Base-by-base conservation (phyloP, 2,329 filamentous ascomycete genomes). In the Chalaropsis thielavioides region DNA sequence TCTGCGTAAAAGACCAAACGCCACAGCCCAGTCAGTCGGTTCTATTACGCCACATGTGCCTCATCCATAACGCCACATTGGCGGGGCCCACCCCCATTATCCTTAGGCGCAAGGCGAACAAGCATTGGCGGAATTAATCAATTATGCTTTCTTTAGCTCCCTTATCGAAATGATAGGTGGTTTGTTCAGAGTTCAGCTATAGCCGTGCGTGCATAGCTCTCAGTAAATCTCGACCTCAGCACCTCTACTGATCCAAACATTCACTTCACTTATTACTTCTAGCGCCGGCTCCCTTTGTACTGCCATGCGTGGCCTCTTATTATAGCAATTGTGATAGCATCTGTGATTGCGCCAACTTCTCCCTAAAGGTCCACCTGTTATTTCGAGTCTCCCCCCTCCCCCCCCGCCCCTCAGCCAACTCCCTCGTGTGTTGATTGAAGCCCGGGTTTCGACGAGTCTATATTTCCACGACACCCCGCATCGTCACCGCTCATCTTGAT, bases 101-200 rank as follows among this genome's bases (percentile, higher is more conserved):
- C 35, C 35, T 38, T 44, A 40, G 38, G 24, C 43, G 41, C 22
- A 44, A n/a, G 46, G 40, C 24, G 38, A 27, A 27, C 19, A 61
- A 41, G 40, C 54, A 61, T 38, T 40, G 19, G 22, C 19, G 19
- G 35, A n/a, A 59, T 15, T 4, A 1, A 38, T 15, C 10, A 1
- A 38, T n/a, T 10, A 31, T 58, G 38, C 17, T 59, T 38, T 17
- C 46, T 24, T 24, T 24, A 56, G 43, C 61, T 54, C 22, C 19
- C 54, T 51, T 24, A 61, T 64, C 54, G 31, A 59, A 64, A 43
- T 60, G 63, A 64, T 64, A 64, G 63, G 63, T 64, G 63, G 63
- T 64, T 64, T 60, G 43, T 64, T 64, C 63, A 38, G 43, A 17
- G 41, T 24, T 31, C 44, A 62, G 17, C 27, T 58, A 35, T 58